phyloP scores from a whole-genome alignment of 345 rosid species.

The Passiflora organensis region DNA sequence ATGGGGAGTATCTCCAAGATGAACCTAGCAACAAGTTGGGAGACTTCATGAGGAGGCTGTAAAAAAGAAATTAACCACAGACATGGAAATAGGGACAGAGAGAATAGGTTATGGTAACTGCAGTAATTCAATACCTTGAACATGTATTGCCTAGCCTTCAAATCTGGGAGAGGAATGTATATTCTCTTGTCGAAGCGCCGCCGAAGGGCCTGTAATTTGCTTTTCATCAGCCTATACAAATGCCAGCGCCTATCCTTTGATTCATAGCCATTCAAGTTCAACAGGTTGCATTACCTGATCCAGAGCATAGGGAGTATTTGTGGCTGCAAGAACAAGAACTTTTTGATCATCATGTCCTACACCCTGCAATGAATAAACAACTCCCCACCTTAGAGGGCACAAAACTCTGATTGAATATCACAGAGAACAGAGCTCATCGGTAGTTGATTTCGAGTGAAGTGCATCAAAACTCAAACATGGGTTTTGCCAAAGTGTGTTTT shows the following conservation, averaged over 20 bases:
- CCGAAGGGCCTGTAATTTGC: conserved; percentile 64
- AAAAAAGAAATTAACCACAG: no score
- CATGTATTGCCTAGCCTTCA: conserved; percentile 84
- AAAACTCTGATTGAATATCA: no score
- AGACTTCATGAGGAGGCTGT: neutral
- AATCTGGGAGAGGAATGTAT: conserved; percentile 87
- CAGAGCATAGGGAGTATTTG: conserved; percentile 83
- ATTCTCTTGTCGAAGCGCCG: conserved; percentile 96
- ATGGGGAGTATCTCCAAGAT: conserved; percentile 92
- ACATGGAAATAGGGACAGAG: no score
- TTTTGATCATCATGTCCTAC: conserved; percentile 73
- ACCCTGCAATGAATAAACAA: conserved; percentile 43
- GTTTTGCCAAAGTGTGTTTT: no score
- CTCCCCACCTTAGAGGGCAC: neutral
- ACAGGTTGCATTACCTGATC: conserved; percentile 53
- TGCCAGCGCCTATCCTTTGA: neutral
- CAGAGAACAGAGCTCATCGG: no score
- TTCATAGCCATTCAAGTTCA: neutral
- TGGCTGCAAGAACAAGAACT: conserved; percentile 93
- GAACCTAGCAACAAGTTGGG: conserved; percentile 44
- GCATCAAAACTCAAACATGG: no score
- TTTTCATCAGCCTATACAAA: conserved; percentile 19
- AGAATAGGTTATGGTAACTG: neutral
- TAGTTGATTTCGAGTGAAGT: no score
- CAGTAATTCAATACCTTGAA: conserved; percentile 50